Conservation (phyloP, 768 basidiomycete species). For the Harrya chromipes region DNA sequence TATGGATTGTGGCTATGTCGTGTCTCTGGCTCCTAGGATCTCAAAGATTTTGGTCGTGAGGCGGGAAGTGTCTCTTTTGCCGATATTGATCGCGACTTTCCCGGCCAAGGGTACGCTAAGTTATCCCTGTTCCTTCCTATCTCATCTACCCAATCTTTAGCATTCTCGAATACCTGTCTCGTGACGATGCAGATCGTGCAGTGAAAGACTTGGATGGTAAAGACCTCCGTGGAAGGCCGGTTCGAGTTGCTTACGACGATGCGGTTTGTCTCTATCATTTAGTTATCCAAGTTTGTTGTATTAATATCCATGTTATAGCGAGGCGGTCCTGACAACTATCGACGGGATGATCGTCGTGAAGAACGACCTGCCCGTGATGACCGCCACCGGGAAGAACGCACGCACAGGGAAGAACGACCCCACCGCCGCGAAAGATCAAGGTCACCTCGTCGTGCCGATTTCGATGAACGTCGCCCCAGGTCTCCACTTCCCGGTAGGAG, state of each 20-base stretch:
- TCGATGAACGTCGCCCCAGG: slow-evolving; percentile 79
- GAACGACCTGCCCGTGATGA: slow-evolving; percentile 54
- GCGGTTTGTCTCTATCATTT: slow-evolving; percentile 41
- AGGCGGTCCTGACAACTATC: slow-evolving; percentile 67
- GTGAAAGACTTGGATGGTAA: slow-evolving; percentile 81
- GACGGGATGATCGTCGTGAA: slow-evolving; percentile 69
- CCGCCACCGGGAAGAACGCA: slow-evolving; percentile 52
- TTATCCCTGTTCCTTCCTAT: not conserved
- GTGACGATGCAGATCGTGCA: slow-evolving; percentile 93
- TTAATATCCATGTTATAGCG: slow-evolving; percentile 41
- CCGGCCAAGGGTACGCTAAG: slow-evolving; percentile 77
- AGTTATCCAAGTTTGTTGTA: not conserved
- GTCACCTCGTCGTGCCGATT: slow-evolving; percentile 73
- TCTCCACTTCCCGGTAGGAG: slow-evolving; percentile 73
- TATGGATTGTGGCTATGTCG: slow-evolving; percentile 6
- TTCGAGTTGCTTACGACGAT: slow-evolving; percentile 67
- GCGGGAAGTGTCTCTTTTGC: slow-evolving; percentile 92
- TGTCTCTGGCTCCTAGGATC: slow-evolving; percentile 62
- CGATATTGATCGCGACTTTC: slow-evolving; percentile 85
- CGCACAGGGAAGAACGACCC: slow-evolving; percentile 48
- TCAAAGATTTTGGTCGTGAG: slow-evolving; percentile 96
- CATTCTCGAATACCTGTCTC: slow-evolving; percentile 83
- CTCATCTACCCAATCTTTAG: slow-evolving; percentile 38
- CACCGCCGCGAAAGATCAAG: slow-evolving; percentile 79
- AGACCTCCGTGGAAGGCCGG: slow-evolving; percentile 81